Percentiles rank a stretch among this genome's conserved stretches.
Conservation (phyloP, 1,284 basidiomycete species). For the Mrakiaceae sp. region DNA sequence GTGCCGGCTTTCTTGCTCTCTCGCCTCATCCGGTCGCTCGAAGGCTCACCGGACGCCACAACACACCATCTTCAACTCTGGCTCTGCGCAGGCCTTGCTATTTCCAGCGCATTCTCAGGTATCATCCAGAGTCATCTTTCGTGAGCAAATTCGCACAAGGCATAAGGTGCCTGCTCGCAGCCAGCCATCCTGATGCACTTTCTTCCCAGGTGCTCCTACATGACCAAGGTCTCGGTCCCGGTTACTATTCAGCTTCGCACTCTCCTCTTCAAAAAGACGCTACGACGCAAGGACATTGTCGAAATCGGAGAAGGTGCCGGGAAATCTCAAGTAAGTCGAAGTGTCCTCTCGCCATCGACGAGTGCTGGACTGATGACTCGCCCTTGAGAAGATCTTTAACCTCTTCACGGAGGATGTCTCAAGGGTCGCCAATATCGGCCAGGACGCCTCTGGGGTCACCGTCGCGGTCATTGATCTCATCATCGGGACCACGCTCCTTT, state of each 20-base stretch:
- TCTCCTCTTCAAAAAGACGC: constrained; percentile 12
- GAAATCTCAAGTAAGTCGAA: neutral
- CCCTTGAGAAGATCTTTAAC: neutral
- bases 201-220: constrained; percentile 1
- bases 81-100: neutral
- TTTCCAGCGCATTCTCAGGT: neutral
- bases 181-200: neutral
- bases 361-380: no score
- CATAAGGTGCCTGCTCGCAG: no score
- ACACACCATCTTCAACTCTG: neutral
- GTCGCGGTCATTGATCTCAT: constrained; percentile 12
- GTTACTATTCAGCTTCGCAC: constrained; percentile 8
- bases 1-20: constrained; percentile 11
- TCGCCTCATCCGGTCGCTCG: constrained; percentile 8
- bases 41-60: neutral
- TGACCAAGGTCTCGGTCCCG: neutral
- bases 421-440: neutral
- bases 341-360: no score
- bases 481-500: constrained; percentile 12
- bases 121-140: neutral
- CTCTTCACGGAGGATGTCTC: constrained; percentile 13
- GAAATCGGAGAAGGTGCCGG: neutral
- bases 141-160: no score
- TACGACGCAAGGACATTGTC: constrained; percentile 6
- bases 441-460: neutral